Base-by-base conservation (phyloP, 1,284 basidiomycete species). In the Macrocybe sp. region DNA sequence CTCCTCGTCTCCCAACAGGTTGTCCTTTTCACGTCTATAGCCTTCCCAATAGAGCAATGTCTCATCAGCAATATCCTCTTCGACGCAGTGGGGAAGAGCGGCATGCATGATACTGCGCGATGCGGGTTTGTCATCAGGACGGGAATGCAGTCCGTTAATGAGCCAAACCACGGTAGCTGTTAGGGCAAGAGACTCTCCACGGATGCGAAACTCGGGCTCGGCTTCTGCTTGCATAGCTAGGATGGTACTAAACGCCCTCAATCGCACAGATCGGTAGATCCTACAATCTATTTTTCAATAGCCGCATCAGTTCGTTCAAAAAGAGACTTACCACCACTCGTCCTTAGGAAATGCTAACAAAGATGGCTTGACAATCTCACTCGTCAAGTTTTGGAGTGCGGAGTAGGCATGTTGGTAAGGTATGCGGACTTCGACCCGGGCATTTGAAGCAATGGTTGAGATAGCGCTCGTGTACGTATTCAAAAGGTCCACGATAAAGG, bases 361-460 rank as follows among this genome's bases (percentile, higher is more conserved):
- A 31, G 44, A 0, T 35, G 2, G 2, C 31, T 44, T 16, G 55
- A 57, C 14, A 51, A 22, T 22, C 41, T 5, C 35, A 6, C 3
- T 56, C 6, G 2, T 22, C 22, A 22, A 22, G 22, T 22, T 22
- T 22, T 22, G 22, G 22, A 22, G 22, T 22, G 22, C 2, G 4
- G 22, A 22, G 22, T 22, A 22, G 22, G 22, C 22, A 22, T 22
- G 22, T 22, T 22, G 22, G 22, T 22, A 22, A 22, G 62, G 62
- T 8, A 64, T 57, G 1, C 59, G 54, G 2, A 60, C 43, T 42
- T 63, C 59, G 7, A 61, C 30, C 4, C 60, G 58, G 4, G 56
- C 55, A 11, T 48, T 53, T 8, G 55, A 56, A 5, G 49, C n/a
- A 14, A 54, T 58, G 2, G 34, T 16, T 0, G n/a, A 11, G 1